Percentiles rank a stretch among this genome's conserved stretches.
Evolutionary conservation across 108 stramenopile genomes (phyloP).

Genomic region (Fragilaria crotonensis): DNA sequence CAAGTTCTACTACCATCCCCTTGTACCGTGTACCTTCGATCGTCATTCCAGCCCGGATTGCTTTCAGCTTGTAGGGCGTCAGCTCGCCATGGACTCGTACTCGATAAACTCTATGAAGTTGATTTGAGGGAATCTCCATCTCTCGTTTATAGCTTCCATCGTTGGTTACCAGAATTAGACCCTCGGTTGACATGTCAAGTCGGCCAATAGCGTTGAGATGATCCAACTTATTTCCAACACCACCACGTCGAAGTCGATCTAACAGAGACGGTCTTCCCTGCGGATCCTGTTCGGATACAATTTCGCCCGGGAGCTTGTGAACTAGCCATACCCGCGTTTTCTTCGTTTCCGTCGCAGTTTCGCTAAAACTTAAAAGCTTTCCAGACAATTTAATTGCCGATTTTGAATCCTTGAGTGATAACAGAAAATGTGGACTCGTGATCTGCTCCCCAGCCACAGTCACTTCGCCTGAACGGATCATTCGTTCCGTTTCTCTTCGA

Average conservation of each 20-base stretch:
- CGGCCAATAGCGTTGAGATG: conserved; percentile 77
- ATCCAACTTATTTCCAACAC: conserved; percentile 40
- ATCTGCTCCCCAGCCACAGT: conserved; percentile 50
- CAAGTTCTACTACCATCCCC: conserved; percentile 59
- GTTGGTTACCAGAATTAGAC: conserved; percentile 70
- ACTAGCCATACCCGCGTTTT: conserved; percentile 55
- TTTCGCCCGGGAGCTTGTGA: conserved; percentile 65
- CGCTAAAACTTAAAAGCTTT: background rate
- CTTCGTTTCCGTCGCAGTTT: conserved; percentile 3
- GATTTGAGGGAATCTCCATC: conserved; percentile 62
- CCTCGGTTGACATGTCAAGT: conserved; percentile 77
- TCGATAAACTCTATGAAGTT: conserved; percentile 64
- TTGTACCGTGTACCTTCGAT: conserved; percentile 24
- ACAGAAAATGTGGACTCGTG: conserved; percentile 16
- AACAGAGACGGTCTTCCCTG: conserved; percentile 62
- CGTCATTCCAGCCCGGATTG: conserved; percentile 43
- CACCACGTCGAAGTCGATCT: conserved; percentile 52
- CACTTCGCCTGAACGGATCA: conserved; percentile 51
- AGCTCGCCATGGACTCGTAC: conserved; percentile 65
- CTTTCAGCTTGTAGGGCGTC: conserved; percentile 41
- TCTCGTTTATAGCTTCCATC: conserved; percentile 61
- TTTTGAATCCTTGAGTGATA: background rate
- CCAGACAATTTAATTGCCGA: conserved; percentile 13
- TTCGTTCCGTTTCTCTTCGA: conserved; percentile 53
- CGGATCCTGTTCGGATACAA: conserved; percentile 70